Evolutionary conservation across 2,329 filamentous ascomycete species (phyloP), one percentile per base, ranked within the genome.

Genomic region (Aspergillus texensis): DNA sequence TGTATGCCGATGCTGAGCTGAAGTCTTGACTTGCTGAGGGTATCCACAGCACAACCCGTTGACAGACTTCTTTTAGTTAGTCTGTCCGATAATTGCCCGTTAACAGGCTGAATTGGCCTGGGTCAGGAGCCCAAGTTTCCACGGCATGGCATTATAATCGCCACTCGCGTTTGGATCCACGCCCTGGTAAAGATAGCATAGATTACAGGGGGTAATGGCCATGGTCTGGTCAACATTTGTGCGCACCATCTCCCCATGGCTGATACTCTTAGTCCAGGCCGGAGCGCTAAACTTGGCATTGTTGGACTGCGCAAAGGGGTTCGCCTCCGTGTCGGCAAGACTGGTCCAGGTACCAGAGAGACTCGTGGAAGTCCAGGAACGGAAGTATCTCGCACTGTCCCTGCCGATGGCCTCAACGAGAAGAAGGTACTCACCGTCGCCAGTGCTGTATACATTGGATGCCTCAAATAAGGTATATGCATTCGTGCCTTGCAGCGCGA

Each of bases 221-320:
- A 62, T 45, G 4, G 55, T 62, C 36, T 62, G 55, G 24, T 62
- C 60, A 6, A 58, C 55, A 36, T 58, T 46, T 0, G 24, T 24
- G n/a, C 60, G 55, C 9, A 62, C 46, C 55, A 62, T 46, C 26
- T 62, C 60, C 4, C 60, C 46, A 16, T 62, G 60, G 26, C 60
- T 62, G 34, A 62, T 62, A 28, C 55, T 54, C 26, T 46, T 45
- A 5, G 55, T 62, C 46, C 60, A 62, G 5, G 55, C 28, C 4
- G 10, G 19, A 11, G 45, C 39, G 5, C 26, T 43, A 36, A 16
- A 36, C 14, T 16, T 36, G 34, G 16, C 5, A 39, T 58, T 62
- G 8, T 45, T 53, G 2, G 26, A 21, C 5, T 46, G 26, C 6
- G 55, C 60, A 14, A 62, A 62, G 1, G 60, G 55, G 16, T 48